Percentiles rank a stretch among this genome's conserved stretches.
Conservation (phyloP, 208 protist species). For the Trypanosomatidae sp. region DNA sequence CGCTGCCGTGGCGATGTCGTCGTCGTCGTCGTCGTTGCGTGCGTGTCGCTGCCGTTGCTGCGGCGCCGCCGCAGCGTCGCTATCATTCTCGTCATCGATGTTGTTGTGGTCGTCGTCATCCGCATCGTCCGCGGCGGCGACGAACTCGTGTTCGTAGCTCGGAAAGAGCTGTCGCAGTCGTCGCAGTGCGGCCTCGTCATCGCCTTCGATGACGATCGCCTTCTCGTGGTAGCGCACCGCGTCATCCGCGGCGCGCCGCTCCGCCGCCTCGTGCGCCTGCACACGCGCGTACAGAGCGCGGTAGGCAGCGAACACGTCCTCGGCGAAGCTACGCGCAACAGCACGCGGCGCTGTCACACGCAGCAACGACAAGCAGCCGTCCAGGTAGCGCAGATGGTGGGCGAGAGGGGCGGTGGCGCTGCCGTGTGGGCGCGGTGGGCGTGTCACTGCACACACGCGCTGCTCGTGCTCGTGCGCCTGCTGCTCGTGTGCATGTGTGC, state of each 20-base stretch:
- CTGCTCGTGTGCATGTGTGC: too few relatives aligned
- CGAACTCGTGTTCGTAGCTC: constrained; percentile 87
- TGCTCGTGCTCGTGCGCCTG: too few relatives aligned
- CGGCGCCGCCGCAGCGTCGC: too few relatives aligned
- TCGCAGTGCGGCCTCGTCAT: constrained; percentile 84
- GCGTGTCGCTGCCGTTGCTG: too few relatives aligned
- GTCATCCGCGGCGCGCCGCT: constrained; percentile 56
- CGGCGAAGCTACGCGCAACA: constrained; percentile 31
- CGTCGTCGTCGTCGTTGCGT: too few relatives aligned
- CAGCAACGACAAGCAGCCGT: constrained; percentile 56
- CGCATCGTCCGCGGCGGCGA: constrained; percentile 17
- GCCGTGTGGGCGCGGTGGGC: too few relatives aligned
- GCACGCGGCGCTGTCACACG: constrained; percentile 26
- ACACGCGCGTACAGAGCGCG: constrained; percentile 47
- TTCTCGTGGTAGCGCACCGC: constrained; percentile 89
- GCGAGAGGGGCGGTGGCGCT: too few relatives aligned
- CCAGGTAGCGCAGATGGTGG: constrained; percentile 61
- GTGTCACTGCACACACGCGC: too few relatives aligned
- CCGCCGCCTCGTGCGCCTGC: constrained; percentile 67
- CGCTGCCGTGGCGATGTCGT: too few relatives aligned
- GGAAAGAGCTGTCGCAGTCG: constrained; percentile 88
- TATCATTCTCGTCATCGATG: constrained; percentile 11
- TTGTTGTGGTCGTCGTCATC: constrained; percentile 8
- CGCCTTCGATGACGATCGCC: constrained; percentile 75
- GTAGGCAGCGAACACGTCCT: constrained; percentile 48